phyloP scores from a whole-genome alignment of 495 filamentous ascomycete species.

The Neurospora sp. region DNA sequence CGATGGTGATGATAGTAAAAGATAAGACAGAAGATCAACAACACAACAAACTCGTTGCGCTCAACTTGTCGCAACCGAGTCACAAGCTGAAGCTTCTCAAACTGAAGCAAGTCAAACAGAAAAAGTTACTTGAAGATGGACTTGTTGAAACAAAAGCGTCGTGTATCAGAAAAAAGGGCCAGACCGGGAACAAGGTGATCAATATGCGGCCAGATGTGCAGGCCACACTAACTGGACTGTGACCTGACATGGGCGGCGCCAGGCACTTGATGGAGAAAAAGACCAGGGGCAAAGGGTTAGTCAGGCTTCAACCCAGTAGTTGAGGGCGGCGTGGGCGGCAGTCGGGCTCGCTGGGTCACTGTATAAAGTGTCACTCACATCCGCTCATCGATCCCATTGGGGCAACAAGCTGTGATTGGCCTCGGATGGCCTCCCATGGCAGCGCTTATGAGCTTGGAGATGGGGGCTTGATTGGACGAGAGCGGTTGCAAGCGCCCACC shows the following conservation, averaged over 20 bases:
- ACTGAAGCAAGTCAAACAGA: neutral
- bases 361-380: neutral
- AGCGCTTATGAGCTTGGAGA: conserved; percentile 20
- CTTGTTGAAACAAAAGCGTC: conserved; percentile 6
- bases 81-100: neutral
- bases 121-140: neutral
- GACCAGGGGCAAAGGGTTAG: neutral
- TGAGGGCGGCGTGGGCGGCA: conserved; percentile 10
- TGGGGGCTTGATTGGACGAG: conserved; percentile 13
- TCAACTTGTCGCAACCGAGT: neutral
- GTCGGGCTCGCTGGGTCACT: neutral
- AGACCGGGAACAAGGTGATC: conserved; percentile 15
- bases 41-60: neutral
- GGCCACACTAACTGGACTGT: neutral
- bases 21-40: neutral
- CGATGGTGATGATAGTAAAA: neutral
- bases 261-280: conserved; percentile 1
- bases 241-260: neutral
- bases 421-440: conserved; percentile 3
- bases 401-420: conserved; percentile 20
- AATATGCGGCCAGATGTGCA: conserved; percentile 26
- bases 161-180: conserved; percentile 2
- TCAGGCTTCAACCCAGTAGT: neutral
- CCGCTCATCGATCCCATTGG: neutral
- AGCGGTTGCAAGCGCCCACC: conserved; percentile 15